Conservation (phyloP, 441 rosid species). For the Arabidopsis hybrid region DNA sequence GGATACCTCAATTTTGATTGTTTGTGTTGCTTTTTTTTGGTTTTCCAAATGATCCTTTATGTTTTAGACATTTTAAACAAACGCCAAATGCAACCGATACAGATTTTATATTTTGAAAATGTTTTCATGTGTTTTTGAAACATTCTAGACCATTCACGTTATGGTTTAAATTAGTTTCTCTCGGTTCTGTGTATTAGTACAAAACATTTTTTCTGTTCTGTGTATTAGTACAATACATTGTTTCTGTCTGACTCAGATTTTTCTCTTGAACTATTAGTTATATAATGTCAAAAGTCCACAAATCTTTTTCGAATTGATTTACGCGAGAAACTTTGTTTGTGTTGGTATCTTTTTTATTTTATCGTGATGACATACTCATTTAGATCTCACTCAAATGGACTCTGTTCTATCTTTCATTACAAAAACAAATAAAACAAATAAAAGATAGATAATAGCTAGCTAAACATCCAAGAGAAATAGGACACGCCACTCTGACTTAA, state of each 20-base stretch:
- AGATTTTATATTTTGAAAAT: neutral
- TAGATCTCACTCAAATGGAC: neutral
- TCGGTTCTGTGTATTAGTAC: neutral
- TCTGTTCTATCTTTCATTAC: conserved; percentile 3
- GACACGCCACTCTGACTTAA: conserved; percentile 7
- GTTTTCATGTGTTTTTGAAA: neutral
- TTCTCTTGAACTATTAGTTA: neutral
- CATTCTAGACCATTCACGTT: neutral
- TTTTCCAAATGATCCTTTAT: neutral
- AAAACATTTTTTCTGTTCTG: neutral
- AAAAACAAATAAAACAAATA: neutral
- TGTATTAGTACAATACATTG: neutral
- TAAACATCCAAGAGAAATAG: conserved; percentile 34
- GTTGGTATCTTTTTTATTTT: neutral
- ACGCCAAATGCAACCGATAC: neutral
- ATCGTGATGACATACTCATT: conserved; percentile 5
- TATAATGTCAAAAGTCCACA: neutral
- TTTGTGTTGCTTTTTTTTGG: neutral
- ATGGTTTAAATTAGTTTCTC: neutral
- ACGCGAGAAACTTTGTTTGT: neutral
- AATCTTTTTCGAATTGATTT: neutral
- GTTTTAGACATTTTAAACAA: neutral
- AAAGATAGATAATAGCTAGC: conserved; percentile 12
- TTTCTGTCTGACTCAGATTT: neutral
- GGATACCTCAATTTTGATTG: conserved; percentile 2